These are phyloP conservation scores for Torulaspora globosa DNA, from an alignment of 1,139 yeast species.

Conservation along the genomic window DNA sequence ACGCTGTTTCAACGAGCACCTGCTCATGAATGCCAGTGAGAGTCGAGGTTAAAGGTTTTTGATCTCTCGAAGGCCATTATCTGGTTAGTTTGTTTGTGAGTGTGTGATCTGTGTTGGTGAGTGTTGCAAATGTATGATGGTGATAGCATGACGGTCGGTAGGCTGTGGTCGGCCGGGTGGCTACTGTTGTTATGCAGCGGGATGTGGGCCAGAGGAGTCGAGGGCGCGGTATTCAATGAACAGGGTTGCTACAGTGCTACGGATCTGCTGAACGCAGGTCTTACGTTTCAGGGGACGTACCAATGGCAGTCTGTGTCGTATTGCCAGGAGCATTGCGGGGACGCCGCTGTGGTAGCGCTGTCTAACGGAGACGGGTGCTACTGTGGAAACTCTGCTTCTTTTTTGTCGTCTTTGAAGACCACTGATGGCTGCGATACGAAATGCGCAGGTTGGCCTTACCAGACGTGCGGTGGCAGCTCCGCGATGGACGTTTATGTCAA, in stretches of 20 bases:
- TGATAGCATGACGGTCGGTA: neutral
- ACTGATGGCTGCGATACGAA: slow-evolving; percentile 44
- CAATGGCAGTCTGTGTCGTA: slow-evolving; percentile 48
- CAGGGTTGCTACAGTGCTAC: slow-evolving; percentile 13
- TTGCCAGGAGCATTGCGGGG: slow-evolving; percentile 48
- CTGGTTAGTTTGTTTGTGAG: neutral
- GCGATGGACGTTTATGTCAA: slow-evolving; percentile 48
- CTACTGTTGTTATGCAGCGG: slow-evolving; percentile 1
- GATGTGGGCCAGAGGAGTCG: neutral
- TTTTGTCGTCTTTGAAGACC: slow-evolving; percentile 35
- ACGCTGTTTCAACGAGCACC: neutral
- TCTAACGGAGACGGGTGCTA: slow-evolving; percentile 53
- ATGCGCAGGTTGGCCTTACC: slow-evolving; percentile 56
- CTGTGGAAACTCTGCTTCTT: slow-evolving; percentile 49
- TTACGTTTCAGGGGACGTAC: slow-evolving; percentile 38
- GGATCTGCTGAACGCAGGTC: slow-evolving; percentile 4
- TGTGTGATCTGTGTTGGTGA: neutral
- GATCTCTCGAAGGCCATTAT: neutral
- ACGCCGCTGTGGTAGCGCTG: slow-evolving; percentile 52
- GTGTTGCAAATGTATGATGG: neutral
- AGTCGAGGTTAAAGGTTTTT: neutral
- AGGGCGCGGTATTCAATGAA: slow-evolving; percentile 3
- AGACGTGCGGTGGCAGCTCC: slow-evolving; percentile 60
- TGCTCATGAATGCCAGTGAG: neutral
- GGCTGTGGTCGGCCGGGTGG: neutral